Evolutionary conservation across 2,329 filamentous ascomycete species (phyloP), one percentile per base, ranked within the genome.

Genomic region (Penicillium rolfsii): DNA sequence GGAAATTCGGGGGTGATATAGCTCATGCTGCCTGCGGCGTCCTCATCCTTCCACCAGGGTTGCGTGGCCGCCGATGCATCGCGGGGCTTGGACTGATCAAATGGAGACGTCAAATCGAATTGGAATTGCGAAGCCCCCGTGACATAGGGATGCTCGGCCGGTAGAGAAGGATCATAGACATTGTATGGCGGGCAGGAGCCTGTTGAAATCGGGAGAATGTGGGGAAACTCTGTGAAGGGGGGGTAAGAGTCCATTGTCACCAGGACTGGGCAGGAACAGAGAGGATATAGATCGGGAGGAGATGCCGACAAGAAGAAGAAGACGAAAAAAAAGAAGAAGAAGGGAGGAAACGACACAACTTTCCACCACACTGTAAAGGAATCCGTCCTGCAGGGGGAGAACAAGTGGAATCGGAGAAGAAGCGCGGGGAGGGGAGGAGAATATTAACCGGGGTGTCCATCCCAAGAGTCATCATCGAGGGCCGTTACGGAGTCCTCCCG

Each of bases 241-340:
- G 60, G 48, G 41, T 63, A 64, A 50, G 63, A 58, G 12, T 66
- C 60, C 63, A 67, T 48, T 48, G 14, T 35, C 24, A 26, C 36
- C 16, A n/a, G 36, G 28, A 11, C 30, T 33, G 30, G 36, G 9
- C 19, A 59, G 55, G 30, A 24, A 55, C 12, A 43, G 41, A 50
- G 54, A 52, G 16, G 33, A 14, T 48, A 48, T 7, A 24, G 26
- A 22, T 26, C 9, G 19, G 11, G 36, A n/a, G 36, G 19, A 48
- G 38, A 49, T 9, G 49, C 41, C 22, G 28, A 56, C 14, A 38
- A 22, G n/a, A 38, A 12, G 5, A 35, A 41, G 35, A n/a, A 26
- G 19, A 22, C 19, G 19, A 22, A 22, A 22, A 22, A 22, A 22
- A 22, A 22, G n/a, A 38, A 12, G 5, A 35, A 41, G 35, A n/a